Percentiles rank a stretch among this genome's conserved stretches.
Evolutionary conservation across 331 rosid genomes (phyloP).

Genomic region (Malus hybrid): DNA sequence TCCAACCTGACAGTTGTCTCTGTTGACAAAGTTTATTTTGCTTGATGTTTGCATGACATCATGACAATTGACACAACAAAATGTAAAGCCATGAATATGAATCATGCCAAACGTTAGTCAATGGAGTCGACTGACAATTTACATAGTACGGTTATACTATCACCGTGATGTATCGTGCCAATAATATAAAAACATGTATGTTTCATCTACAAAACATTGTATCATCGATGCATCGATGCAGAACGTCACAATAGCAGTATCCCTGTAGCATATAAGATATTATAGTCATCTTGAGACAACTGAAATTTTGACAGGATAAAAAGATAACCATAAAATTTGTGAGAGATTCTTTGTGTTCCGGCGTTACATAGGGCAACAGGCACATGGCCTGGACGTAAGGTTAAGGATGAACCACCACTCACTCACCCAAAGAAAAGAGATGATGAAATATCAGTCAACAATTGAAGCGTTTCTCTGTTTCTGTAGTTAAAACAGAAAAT

Average conservation of each 20-base stretch:
- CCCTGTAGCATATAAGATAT: accelerated
- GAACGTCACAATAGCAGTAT: accelerated
- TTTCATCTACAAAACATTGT: background rate
- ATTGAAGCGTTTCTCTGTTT: background rate
- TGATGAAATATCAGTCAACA: background rate
- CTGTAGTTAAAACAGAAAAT: background rate
- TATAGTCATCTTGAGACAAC: background rate
- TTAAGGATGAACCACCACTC: too few relatives aligned
- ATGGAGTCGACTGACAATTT: background rate
- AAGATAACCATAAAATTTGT: background rate
- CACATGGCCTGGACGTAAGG: background rate
- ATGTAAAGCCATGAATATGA: background rate
- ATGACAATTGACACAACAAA: background rate
- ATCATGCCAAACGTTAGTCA: background rate
- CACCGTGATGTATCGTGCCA: accelerated
- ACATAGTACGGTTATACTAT: accelerated
- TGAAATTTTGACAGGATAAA: background rate
- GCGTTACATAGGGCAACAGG: background rate
- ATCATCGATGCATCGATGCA: too few relatives aligned
- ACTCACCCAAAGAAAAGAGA: too few relatives aligned
- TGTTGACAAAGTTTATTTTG: background rate
- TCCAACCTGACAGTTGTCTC: background rate
- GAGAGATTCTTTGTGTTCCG: background rate
- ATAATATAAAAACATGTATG: too few relatives aligned
- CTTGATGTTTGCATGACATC: background rate